Conservation (phyloP, 352 stramenopile genomes). For the Phytophthora chlamydospora region DNA sequence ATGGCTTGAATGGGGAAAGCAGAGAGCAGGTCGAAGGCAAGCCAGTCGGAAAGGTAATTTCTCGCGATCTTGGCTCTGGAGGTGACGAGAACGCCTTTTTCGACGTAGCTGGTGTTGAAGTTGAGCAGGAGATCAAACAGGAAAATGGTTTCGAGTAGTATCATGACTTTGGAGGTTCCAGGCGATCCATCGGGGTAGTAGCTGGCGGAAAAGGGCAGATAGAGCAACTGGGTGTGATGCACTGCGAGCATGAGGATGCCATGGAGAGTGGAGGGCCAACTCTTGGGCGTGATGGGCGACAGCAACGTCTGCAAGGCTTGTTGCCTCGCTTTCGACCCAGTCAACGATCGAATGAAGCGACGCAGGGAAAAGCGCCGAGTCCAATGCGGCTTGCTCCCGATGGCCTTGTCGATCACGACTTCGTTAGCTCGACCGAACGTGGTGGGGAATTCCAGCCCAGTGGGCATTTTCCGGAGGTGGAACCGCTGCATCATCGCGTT, state of each 20-base stretch:
- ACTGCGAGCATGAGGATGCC: slow-evolving; percentile 22
- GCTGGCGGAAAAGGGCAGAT: slow-evolving; percentile 12
- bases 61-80: slow-evolving; percentile 13
- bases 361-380: slow-evolving; percentile 7
- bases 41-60: slow-evolving; percentile 1
- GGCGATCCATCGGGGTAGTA: slow-evolving; percentile 1
- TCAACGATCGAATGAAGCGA: neutral
- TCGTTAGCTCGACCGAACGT: slow-evolving; percentile 14
- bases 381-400: neutral
- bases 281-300: neutral
- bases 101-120: slow-evolving; percentile 19
- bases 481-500: slow-evolving; percentile 15
- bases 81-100: slow-evolving; percentile 14
- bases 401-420: slow-evolving; percentile 24
- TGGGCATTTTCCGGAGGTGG: slow-evolving; percentile 13
- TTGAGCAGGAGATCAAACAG: slow-evolving; percentile 16
- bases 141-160: slow-evolving; percentile 1
- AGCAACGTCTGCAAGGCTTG: neutral
- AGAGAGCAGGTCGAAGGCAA: slow-evolving; percentile 15
- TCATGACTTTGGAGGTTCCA: slow-evolving; percentile 1
- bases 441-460: slow-evolving; percentile 32
- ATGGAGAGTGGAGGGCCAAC: slow-evolving; percentile 19
- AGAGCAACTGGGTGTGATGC: slow-evolving; percentile 21
- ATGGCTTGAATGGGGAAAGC: slow-evolving; percentile 3
- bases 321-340: neutral